Conservation (phyloP, 805 yeast species). For the Ogataea ganodermae region DNA sequence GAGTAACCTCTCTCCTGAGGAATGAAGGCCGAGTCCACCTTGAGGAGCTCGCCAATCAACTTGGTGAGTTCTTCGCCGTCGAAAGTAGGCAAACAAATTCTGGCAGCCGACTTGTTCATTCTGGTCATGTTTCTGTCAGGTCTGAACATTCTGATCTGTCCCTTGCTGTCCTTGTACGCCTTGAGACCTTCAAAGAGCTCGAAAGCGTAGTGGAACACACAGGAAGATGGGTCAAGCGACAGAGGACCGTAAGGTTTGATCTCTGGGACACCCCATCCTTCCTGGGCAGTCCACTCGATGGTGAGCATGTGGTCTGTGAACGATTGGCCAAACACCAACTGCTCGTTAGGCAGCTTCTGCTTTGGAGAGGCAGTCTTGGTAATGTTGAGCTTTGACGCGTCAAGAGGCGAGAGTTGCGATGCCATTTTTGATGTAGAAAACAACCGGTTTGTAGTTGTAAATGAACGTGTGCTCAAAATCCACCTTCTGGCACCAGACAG, state of each 20-base stretch:
- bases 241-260: slow-evolving; percentile 84
- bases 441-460: background rate
- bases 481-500: slow-evolving; percentile 1
- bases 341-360: slow-evolving; percentile 55
- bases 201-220: slow-evolving; percentile 93
- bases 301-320: slow-evolving; percentile 91
- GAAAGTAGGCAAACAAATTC: slow-evolving; percentile 88
- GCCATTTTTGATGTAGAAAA: slow-evolving; percentile 24
- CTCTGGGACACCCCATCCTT: slow-evolving; percentile 89
- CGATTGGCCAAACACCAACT: slow-evolving; percentile 68
- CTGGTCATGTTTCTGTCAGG: slow-evolving; percentile 90
- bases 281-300: slow-evolving; percentile 72
- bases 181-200: slow-evolving; percentile 95
- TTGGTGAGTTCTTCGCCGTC: slow-evolving; percentile 76
- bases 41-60: slow-evolving; percentile 73
- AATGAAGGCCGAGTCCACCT: slow-evolving; percentile 73
- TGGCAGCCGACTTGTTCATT: slow-evolving; percentile 83
- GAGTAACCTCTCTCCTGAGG: slow-evolving; percentile 90
- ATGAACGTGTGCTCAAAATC: background rate
- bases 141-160: slow-evolving; percentile 80
- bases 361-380: slow-evolving; percentile 52
- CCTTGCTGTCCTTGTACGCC: slow-evolving; percentile 72
- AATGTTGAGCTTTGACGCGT: slow-evolving; percentile 55
- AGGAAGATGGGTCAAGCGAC: slow-evolving; percentile 79
- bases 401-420: slow-evolving; percentile 42